Evolutionary conservation across 768 basidiomycete species (phyloP).

Genomic region (Rhodotorula taiwanensis): DNA sequence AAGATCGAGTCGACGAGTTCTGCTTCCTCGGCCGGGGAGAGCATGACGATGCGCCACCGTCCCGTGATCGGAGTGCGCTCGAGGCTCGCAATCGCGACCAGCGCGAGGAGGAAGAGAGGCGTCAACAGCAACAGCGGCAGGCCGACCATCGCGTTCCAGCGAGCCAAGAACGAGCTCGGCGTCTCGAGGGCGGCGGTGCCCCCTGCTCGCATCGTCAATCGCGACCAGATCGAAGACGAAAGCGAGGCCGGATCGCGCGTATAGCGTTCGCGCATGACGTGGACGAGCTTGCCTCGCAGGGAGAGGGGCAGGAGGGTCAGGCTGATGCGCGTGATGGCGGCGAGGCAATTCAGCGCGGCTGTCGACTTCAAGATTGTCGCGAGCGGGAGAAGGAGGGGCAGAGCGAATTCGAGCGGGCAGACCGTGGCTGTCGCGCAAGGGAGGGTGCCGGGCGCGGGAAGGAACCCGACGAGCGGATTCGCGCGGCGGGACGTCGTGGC

Average conservation of each 20-base stretch:
- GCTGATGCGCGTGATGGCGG: slow-evolving; percentile 19
- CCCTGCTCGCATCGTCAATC: not conserved
- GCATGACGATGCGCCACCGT: slow-evolving; percentile 34
- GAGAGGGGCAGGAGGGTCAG: slow-evolving; percentile 36
- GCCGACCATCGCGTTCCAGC: slow-evolving; percentile 29
- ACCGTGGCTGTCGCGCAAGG: not conserved
- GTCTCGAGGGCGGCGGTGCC: slow-evolving; percentile 1
- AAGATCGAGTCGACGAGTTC: slow-evolving; percentile 36
- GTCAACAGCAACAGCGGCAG: slow-evolving; percentile 25
- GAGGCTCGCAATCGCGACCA: slow-evolving; percentile 30
- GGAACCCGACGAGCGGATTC: not conserved
- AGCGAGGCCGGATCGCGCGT: slow-evolving; percentile 29
- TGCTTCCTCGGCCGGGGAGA: slow-evolving; percentile 33
- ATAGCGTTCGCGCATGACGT: slow-evolving; percentile 30
- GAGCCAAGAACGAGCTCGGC: slow-evolving; percentile 8
- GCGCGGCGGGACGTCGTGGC: not conserved
- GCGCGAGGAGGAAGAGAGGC: slow-evolving; percentile 34
- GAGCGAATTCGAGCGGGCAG: slow-evolving; percentile 2
- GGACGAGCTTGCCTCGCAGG: slow-evolving; percentile 12
- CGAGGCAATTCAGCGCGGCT: slow-evolving; percentile 26
- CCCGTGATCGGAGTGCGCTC: slow-evolving; percentile 39
- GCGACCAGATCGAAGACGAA: slow-evolving; percentile 7
- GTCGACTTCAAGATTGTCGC: slow-evolving; percentile 27
- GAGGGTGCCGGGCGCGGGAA: not conserved
- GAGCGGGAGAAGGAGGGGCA: slow-evolving; percentile 29